Base-by-base conservation (phyloP, 2,329 filamentous ascomycete species). In the Samsoniella hepiali region DNA sequence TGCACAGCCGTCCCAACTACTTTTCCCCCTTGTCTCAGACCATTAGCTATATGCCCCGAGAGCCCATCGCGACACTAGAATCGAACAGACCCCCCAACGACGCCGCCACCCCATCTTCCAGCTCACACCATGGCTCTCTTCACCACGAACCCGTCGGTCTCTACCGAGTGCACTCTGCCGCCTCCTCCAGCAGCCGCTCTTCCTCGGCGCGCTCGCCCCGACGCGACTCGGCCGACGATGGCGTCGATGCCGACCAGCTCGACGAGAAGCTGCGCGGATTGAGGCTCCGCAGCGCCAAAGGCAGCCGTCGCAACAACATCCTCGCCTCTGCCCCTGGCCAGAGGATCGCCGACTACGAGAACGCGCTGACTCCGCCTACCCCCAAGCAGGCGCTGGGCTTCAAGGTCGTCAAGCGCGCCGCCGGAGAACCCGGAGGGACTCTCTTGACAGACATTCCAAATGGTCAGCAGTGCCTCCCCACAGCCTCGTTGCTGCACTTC, bases 381-480 rank as follows among this genome's bases (percentile, higher is more conserved):
- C 76, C 79, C 3, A 79, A 76, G 70, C 81, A 82, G 65, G 75
- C 78, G 36, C 72, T 81, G 63, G 83, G 79, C 59, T 87, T 88
- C 74, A 84, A 82, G 71, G 80, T 87, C 64, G 75, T 81, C 62
- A 84, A 82, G 74, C 79, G 80, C 66, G 70, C 75, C 50, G 76
- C 76, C 63, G 67, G 75, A 51, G 70, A 70, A 15, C 75, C 73
- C 11, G 72, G 74, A 51, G 76, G 81, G 50, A 72, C 76, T 17
- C 79, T 80, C 65, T 75, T 87, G 49, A 72, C 75, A 44, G 79
- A 86, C 67, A 88, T 97, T 67, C 93, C 94, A 7, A 97, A 96
- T 80, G 93, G 93, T 96, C 78, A 69, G 83, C 36, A n/a, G 17
- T 27, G 38, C 13, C 27, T 17, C 11, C 15, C 10, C 11, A 15